Base-by-base conservation (phyloP, 1,284 basidiomycete genomes). In the Apiotrichum sp. region DNA sequence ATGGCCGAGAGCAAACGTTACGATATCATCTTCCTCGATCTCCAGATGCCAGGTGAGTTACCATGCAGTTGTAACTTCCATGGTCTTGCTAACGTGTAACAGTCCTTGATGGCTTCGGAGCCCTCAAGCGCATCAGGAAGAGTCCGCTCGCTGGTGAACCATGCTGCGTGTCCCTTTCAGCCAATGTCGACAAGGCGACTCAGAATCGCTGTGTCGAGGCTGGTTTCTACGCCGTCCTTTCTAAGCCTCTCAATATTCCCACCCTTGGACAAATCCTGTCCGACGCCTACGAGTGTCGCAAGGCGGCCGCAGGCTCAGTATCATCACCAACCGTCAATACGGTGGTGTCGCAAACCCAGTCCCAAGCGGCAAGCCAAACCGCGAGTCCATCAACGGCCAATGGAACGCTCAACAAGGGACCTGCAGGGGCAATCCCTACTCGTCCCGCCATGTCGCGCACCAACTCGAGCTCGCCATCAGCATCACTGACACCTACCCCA, bases 21-120 rank as follows among this genome's bases (percentile, higher is more conserved):
- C 62, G 71, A 74, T 50, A 50, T 75, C 40, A 72, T 74, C 46
- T 54, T 74, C 13, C 59, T 74, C 48, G 74, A 76, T 50, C 58
- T 74, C 9, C 70, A 73, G 57, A 76, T 76, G 74, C 73, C 58
- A 9, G 45, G 53, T 55, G 55, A 29, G 53, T 64, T n/a, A n/a
- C n/a, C n/a, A n/a, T n/a, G n/a, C n/a, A n/a, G n/a, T n/a, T n/a
- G n/a, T n/a, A n/a, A n/a, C n/a, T n/a, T 29, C 29, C 29, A 29
- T 29, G 29, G 29, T 29, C 29, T 3, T 7, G 45, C 55, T 56
- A 40, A 57, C 42, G 3, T 42, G 29, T 41, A 14, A 7, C 66
- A 22, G 65, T 70, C 2, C 48, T 70, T n/a, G 68, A 70, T 50
- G 71, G 71, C 14, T 73, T 68, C 51, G 63, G 56, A 2, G 63